phyloP scores from a whole-genome alignment of 441 rosid species.

The Pelargonium exstipulatum region DNA sequence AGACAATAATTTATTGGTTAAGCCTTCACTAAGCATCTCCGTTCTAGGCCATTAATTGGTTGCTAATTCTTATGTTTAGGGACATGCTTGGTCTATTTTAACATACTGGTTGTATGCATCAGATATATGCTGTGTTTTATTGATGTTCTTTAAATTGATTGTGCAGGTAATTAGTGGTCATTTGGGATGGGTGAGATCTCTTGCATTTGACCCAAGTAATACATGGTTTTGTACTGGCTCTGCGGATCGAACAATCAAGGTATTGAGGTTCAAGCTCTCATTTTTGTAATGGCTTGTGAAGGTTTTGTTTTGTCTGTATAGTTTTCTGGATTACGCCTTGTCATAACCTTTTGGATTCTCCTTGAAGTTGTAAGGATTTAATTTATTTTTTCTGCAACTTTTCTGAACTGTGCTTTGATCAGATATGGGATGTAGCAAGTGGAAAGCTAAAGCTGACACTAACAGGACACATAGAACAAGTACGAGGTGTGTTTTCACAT shows the following conservation, averaged over 20 bases:
- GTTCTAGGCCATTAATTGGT: background rate
- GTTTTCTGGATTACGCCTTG: slow-evolving; percentile 8
- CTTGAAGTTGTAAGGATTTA: background rate
- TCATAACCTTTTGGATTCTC: background rate
- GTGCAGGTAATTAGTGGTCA: slow-evolving; percentile 79
- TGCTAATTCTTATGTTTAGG: background rate
- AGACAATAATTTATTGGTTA: background rate
- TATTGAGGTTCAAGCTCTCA: slow-evolving; percentile 21
- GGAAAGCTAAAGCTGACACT: slow-evolving; percentile 86
- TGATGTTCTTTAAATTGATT: slow-evolving; percentile 18
- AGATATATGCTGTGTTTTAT: background rate
- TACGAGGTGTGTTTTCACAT: slow-evolving; percentile 59
- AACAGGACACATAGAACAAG: slow-evolving; percentile 90
- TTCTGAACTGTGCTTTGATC: slow-evolving; percentile 18
- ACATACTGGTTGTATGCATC: background rate
- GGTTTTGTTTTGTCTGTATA: background rate
- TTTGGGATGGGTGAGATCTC: slow-evolving; percentile 95
- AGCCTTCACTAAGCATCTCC: too few relatives aligned
- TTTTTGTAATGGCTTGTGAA: background rate
- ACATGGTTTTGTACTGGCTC: slow-evolving; percentile 96
- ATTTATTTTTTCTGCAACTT: background rate
- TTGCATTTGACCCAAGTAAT: slow-evolving; percentile 95
- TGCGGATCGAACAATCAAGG: slow-evolving; percentile 98
- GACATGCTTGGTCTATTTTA: background rate
- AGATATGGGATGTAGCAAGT: slow-evolving; percentile 94